These are phyloP conservation scores for Exophiala sp. DNA, from an alignment of 2,329 filamentous ascomycete genomes.

Conservation along the genomic window DNA sequence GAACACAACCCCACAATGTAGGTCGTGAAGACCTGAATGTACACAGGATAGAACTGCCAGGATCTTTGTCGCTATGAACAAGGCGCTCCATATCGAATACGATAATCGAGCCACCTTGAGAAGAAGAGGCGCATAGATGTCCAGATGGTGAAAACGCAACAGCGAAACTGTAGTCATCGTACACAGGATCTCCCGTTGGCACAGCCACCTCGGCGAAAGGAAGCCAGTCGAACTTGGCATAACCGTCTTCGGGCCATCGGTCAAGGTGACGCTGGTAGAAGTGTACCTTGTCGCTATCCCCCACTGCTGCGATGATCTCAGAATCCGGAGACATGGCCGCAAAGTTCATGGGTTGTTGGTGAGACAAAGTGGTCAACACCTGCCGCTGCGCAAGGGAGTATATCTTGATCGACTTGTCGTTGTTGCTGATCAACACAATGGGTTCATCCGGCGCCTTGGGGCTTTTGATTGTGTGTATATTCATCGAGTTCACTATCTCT, in stretches of 20 bases:
- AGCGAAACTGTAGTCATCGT: slow-evolving; percentile 47
- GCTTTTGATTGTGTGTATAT: slow-evolving; percentile 54
- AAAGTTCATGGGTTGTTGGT: slow-evolving; percentile 87
- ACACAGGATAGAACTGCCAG: slow-evolving; percentile 57
- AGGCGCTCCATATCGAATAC: slow-evolving; percentile 41
- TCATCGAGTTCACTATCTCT: slow-evolving; percentile 65
- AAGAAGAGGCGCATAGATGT: slow-evolving; percentile 48
- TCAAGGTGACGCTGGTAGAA: slow-evolving; percentile 61
- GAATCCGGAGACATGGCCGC: slow-evolving; percentile 92
- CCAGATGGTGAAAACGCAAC: slow-evolving; percentile 49
- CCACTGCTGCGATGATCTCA: slow-evolving; percentile 72
- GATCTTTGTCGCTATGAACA: slow-evolving; percentile 13
- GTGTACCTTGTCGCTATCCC: slow-evolving; percentile 82
- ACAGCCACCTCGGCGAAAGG: slow-evolving; percentile 38
- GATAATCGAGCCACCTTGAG: slow-evolving; percentile 47
- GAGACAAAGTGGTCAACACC: slow-evolving; percentile 65
- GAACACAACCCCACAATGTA: slow-evolving; percentile 71
- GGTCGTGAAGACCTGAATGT: slow-evolving; percentile 76
- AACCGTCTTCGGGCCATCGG: slow-evolving; percentile 19
- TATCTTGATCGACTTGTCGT: slow-evolving; percentile 84
- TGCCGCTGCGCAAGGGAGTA: slow-evolving; percentile 69
- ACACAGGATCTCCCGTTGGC: slow-evolving; percentile 38
- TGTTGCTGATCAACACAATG: slow-evolving; percentile 70
- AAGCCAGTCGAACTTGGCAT: slow-evolving; percentile 42
- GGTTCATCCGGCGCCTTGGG: slow-evolving; percentile 51